Base-by-base conservation (phyloP, 2,329 filamentous ascomycete genomes). In the Davidsoniella neocaledoniae region DNA sequence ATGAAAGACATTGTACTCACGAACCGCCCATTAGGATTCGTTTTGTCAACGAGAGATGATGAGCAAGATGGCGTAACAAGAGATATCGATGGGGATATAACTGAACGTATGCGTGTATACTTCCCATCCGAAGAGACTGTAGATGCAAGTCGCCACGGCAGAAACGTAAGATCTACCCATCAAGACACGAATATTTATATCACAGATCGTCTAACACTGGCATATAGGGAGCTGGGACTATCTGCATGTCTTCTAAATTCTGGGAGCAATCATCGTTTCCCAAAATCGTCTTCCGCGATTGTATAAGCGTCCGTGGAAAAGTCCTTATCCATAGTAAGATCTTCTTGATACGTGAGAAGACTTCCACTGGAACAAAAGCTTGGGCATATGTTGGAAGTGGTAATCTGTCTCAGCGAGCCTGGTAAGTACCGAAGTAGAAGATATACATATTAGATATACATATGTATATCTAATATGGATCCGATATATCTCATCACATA, bases 341-440 rank as follows among this genome's bases (percentile, higher is more conserved):
- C 56, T 66, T 79, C 49, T 67, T 76, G 47, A 73, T 75, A 21
- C 66, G 67, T 16, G 49, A 53, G 21, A 45, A 36, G 7, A 46
- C 47, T 7, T 43, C 50, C 10, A 55, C 59, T 49, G 54, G 57
- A 36, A 57, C 59, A 47, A 50, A 54, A 52, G 78, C 79, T 4
- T 96, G 86, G 81, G 81, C 75, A 2, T 96, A 96, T 60, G 66
- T 94, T 37, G 91, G 91, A 14, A 94, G 86, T 57, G 86, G 86
- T 6, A 98, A 98, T 64, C 66, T 94, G 25, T 94, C 87, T 0
- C 87, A 95, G 63, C 88, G 84, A 61, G 91, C 91, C 26, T 98
- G 91, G 83, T 86, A 66, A 69, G 77, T 68, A 12, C 37, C n/a
- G 47, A 16, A 12, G 17, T 12, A 10, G n/a, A 16, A 26, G 38